Evolutionary conservation across 2,329 filamentous ascomycete species (phyloP), one percentile per base, ranked within the genome.

Genomic region (Clonostachys rosea): DNA sequence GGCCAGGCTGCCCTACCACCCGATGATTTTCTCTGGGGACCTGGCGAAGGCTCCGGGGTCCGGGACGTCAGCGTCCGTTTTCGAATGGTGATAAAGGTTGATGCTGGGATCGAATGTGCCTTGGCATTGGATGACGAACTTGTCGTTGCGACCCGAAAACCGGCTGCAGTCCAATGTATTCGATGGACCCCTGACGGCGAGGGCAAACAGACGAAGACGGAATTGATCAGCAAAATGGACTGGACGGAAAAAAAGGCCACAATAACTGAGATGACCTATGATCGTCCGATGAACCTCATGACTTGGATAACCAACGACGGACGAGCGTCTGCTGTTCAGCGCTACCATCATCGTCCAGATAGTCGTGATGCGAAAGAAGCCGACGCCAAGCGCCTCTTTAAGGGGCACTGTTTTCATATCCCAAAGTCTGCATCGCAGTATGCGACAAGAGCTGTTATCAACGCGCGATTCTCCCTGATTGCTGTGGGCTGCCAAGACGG

Each of bases 61-160:
- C 81, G 83, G 46, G 94, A 99, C 66, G 83, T 95, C 47, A 95
- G 87, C 57, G 78, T 99, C 43, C 87, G 90, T 11, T 99, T 99
- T 67, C 83, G 92, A 48, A 96, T 96, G 88, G 92, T 96, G 13
- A 97, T 99, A 60, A 95, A 95, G 63, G 90, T 99, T 16, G 94
- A 99, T 66, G 94, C 94, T 4, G 94, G 94, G 3, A 96, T 99
- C 56, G 84, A 85, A 55, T 89, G 85, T 58, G 90, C 89, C 11
- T 71, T 97, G 47, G 92, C 94, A 3, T 76, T 97, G 18, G 94
- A 97, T 54, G 89, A 96, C 47, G 94, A 97, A 65, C 74, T 99
- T 39, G 77, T 97, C 18, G 91, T 99, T 45, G 89, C 94, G 5
- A 99, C 94, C 1, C 77, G 83, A 48, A 96, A 94, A 60, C 94